phyloP scores from a whole-genome alignment of 139 green algal genomes.

The Closterium sp. region DNA sequence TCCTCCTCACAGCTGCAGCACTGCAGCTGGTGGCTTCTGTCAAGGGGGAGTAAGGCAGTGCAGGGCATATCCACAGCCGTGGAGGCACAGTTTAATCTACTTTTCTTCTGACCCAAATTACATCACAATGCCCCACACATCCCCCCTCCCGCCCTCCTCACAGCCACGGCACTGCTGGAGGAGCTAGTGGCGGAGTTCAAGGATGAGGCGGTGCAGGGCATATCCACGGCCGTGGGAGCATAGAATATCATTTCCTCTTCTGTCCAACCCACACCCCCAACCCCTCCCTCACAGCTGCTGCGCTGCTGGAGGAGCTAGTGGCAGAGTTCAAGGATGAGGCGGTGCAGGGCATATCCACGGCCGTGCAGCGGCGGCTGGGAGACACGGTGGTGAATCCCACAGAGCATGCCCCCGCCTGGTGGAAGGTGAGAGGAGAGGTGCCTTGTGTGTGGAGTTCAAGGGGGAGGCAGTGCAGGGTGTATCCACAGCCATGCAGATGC shows the following conservation, averaged over 20 bases:
- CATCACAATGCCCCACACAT: too few species aligned
- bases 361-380: slow-evolving; percentile 40
- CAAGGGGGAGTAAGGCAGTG: slow-evolving; percentile 43
- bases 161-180: slow-evolving; percentile 72
- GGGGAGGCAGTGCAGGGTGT: too few species aligned
- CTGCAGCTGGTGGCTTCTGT: slow-evolving; percentile 65
- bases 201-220: slow-evolving; percentile 23
- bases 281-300: too few species aligned
- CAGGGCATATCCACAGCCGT: slow-evolving; percentile 47
- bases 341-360: slow-evolving; percentile 38
- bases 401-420: slow-evolving; percentile 63
- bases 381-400: slow-evolving; percentile 53
- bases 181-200: slow-evolving; percentile 61
- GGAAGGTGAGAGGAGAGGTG: slow-evolving; percentile 57
- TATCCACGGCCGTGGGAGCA: slow-evolving; percentile 54
- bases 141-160: too few species aligned
- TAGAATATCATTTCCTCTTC: too few species aligned
- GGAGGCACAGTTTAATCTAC: too few species aligned
- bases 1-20: slow-evolving; percentile 60
- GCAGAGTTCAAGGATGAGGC: slow-evolving; percentile 53
- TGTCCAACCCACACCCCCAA: too few species aligned
- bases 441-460: too few species aligned
- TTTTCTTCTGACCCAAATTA: too few species aligned
- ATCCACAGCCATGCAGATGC: too few species aligned
- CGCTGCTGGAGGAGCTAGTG: too few species aligned